Evolutionary conservation across 1,284 basidiomycete genomes (phyloP).

Genomic region (Ceratobasidium sp.): DNA sequence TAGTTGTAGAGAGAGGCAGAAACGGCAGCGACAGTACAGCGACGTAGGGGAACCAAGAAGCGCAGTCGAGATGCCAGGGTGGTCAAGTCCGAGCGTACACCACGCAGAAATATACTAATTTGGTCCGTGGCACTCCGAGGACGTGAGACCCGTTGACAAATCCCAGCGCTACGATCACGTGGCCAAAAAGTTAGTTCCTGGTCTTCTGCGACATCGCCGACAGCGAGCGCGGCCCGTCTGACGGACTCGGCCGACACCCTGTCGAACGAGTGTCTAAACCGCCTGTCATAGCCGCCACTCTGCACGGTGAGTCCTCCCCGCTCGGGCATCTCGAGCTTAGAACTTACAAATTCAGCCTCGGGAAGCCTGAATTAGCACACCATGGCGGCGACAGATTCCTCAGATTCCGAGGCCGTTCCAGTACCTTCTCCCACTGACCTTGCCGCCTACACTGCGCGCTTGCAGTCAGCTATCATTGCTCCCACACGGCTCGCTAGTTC

Average conservation of each 20-base stretch:
- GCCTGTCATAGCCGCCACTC: neutral
- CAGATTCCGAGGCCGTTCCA: slow-evolving; percentile 28
- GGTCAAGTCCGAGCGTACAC: neutral
- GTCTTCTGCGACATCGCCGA: too few relatives aligned
- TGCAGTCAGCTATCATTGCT: slow-evolving; percentile 45
- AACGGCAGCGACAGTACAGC: slow-evolving; percentile 13
- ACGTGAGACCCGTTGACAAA: slow-evolving; percentile 19
- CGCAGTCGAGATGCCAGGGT: slow-evolving; percentile 43
- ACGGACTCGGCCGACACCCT: neutral
- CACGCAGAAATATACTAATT: neutral
- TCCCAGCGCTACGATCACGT: slow-evolving; percentile 20
- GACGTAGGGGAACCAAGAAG: slow-evolving; percentile 9
- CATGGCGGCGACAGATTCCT: slow-evolving; percentile 21
- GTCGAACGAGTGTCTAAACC: neutral
- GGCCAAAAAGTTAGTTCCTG: slow-evolving; percentile 25
- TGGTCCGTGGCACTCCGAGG: slow-evolving; percentile 36
- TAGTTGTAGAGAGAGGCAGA: slow-evolving; percentile 10
- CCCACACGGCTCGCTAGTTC: slow-evolving; percentile 30
- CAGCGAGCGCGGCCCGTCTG: neutral
- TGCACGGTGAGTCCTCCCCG: neutral
- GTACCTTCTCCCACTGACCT: slow-evolving; percentile 43
- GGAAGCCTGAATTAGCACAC: slow-evolving; percentile 21
- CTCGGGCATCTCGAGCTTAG: neutral
- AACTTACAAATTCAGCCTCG: neutral
- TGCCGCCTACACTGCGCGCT: slow-evolving; percentile 34